A percentile compares a stretch with the other conserved stretches of the same genome.
Evolutionary conservation across 2,329 filamentous ascomycete genomes (phyloP).

Genomic region (Pseudogymnoascus sp.): DNA sequence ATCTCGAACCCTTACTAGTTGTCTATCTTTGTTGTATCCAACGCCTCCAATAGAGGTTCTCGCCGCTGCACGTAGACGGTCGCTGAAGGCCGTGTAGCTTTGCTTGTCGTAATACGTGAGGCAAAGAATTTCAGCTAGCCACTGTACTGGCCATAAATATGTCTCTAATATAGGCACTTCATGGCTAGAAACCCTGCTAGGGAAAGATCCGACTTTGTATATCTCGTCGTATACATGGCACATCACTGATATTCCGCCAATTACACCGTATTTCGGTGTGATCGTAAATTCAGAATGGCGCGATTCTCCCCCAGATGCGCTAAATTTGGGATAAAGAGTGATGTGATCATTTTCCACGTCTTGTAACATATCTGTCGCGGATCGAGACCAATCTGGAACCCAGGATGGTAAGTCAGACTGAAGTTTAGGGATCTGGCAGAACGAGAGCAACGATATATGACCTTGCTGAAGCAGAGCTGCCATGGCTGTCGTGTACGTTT

Average conservation of each 20-base stretch:
- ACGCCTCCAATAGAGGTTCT: slow-evolving; percentile 10
- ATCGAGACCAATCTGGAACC: slow-evolving; percentile 13
- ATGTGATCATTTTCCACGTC: slow-evolving; percentile 11
- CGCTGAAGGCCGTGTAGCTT: slow-evolving; percentile 9
- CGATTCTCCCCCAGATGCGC: slow-evolving; percentile 7
- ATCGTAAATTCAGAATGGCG: background rate
- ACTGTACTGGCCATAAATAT: slow-evolving; percentile 10
- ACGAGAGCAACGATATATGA: slow-evolving; percentile 11
- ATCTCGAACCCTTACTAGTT: slow-evolving; percentile 10
- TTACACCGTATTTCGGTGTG: background rate
- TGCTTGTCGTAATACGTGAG: slow-evolving; percentile 11
- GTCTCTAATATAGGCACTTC: slow-evolving; percentile 10
- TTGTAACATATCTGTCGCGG: slow-evolving; percentile 9
- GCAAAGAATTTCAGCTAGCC: slow-evolving; percentile 11
- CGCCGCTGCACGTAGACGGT: slow-evolving; percentile 9
- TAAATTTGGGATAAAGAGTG: slow-evolving; percentile 11
- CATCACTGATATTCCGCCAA: slow-evolving; percentile 6
- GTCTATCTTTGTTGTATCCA: slow-evolving; percentile 10
- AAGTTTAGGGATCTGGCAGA: slow-evolving; percentile 8
- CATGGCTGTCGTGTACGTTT: slow-evolving; percentile 9
- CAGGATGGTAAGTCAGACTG: slow-evolving; percentile 9
- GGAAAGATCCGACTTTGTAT: slow-evolving; percentile 10
- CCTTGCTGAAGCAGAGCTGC: slow-evolving; percentile 10
- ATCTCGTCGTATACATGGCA: slow-evolving; percentile 12
- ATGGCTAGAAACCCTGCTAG: slow-evolving; percentile 10